Evolutionary conservation across 768 basidiomycete species (phyloP).

Genomic region (Hygrophoropsis aurantiaca): DNA sequence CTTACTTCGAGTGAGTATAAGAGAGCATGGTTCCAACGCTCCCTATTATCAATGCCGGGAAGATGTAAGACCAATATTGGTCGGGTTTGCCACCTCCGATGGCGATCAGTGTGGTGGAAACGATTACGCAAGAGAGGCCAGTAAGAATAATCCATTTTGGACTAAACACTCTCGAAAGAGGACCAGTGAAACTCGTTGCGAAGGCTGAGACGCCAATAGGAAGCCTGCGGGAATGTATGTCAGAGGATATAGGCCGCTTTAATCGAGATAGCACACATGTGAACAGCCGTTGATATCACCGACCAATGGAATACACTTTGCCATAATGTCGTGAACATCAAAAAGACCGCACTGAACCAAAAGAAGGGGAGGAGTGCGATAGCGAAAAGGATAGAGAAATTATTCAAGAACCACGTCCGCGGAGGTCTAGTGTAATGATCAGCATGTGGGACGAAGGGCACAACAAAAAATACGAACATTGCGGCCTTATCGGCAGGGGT

Average conservation of each 20-base stretch:
- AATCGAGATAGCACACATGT: conserved; percentile 29
- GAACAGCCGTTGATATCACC: conserved; percentile 37
- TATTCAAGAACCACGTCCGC: conserved; percentile 40
- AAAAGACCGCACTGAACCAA: conserved; percentile 39
- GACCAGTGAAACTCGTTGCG: conserved; percentile 36
- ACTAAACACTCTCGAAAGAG: conserved; percentile 34
- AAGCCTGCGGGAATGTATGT: conserved; percentile 25
- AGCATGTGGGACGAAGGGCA: background rate
- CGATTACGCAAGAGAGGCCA: conserved; percentile 37
- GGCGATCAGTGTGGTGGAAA: conserved; percentile 42
- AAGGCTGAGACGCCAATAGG: conserved; percentile 43
- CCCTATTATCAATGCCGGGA: conserved; percentile 52
- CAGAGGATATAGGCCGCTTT: background rate
- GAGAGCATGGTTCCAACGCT: conserved; percentile 44
- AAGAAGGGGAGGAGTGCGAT: conserved; percentile 38
- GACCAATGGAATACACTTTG: conserved; percentile 44
- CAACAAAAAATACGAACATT: conserved; percentile 32
- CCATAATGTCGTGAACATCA: conserved; percentile 38
- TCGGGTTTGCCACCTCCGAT: conserved; percentile 38
- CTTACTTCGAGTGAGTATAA: conserved; percentile 51
- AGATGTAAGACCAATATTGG: conserved; percentile 46
- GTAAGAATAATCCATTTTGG: conserved; percentile 47
- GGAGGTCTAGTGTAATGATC: conserved; percentile 34
- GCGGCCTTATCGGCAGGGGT: conserved; percentile 42
- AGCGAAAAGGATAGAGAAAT: conserved; percentile 40